Conservation (phyloP, 2,329 filamentous ascomycete species). For the Remersonia thermophila region DNA sequence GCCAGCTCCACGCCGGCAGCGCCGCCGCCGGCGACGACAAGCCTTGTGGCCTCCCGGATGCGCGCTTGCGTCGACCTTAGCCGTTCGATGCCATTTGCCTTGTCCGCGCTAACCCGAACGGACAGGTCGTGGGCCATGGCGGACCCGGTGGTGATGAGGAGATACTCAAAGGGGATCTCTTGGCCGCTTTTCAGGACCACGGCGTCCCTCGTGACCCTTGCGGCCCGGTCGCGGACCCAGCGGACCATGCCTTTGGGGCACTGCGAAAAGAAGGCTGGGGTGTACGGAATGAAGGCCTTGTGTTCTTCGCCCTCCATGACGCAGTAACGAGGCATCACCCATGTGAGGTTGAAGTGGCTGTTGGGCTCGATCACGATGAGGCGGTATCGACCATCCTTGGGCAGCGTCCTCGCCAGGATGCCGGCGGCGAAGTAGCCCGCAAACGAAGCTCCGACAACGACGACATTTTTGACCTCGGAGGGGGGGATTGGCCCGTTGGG, state of each 20-base stretch:
- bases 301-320: slow-evolving; percentile 44
- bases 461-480: slow-evolving; percentile 28
- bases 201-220: slow-evolving; percentile 23
- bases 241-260: slow-evolving; percentile 16
- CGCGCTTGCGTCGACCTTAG: slow-evolving; percentile 33
- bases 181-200: slow-evolving; percentile 32
- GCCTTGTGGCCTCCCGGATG: slow-evolving; percentile 30
- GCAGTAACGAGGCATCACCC: slow-evolving; percentile 46
- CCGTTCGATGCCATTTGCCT: slow-evolving; percentile 29
- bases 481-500: slow-evolving; percentile 1
- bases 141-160: slow-evolving; percentile 46
- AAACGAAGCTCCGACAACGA: slow-evolving; percentile 47
- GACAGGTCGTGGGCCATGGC: slow-evolving; percentile 32
- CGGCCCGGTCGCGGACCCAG: slow-evolving; percentile 22
- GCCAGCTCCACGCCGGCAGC: slow-evolving; percentile 51
- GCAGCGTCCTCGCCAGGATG: slow-evolving; percentile 36
- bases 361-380: slow-evolving; percentile 48
- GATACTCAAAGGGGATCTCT: slow-evolving; percentile 38
- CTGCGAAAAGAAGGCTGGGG: slow-evolving; percentile 8
- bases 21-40: slow-evolving; percentile 45
- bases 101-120: slow-evolving; percentile 33
- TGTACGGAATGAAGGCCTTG: slow-evolving; percentile 49
- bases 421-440: slow-evolving; percentile 38
- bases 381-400: slow-evolving; percentile 32
- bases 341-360: slow-evolving; percentile 49